Conservation (phyloP, 2,329 filamentous ascomycete genomes). For the Chaetomiaceae sp. region DNA sequence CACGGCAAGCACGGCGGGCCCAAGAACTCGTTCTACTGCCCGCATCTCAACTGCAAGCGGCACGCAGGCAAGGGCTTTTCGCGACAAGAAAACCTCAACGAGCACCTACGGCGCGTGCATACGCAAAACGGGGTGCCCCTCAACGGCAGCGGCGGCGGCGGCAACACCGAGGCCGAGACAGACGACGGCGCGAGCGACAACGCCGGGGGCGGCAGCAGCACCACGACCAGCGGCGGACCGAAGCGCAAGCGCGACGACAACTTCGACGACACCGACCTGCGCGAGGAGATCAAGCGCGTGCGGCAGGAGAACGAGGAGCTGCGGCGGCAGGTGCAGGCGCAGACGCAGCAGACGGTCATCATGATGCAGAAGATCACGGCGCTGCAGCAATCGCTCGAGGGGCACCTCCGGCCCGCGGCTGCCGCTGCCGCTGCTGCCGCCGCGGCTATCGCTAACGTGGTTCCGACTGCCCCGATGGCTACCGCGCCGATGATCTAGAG, state of each 20-base stretch:
- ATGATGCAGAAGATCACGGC: conserved; percentile 21
- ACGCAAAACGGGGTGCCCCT: conserved; percentile 41
- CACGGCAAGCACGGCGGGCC: conserved; percentile 86
- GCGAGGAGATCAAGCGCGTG: conserved; percentile 62
- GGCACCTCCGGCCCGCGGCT: not conserved
- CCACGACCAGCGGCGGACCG: conserved; percentile 32
- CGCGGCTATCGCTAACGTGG: not conserved
- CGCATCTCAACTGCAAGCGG: conserved; percentile 81
- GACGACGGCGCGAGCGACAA: conserved; percentile 47
- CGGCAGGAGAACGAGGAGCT: conserved; percentile 61
- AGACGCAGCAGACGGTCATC: conserved; percentile 39
- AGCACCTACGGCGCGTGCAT: conserved; percentile 89
- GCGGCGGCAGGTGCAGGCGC: conserved; percentile 45
- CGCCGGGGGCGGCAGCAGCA: conserved; percentile 22
- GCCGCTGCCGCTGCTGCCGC: not conserved
- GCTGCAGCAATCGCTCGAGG: conserved; percentile 20
- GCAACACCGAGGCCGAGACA: conserved; percentile 37
- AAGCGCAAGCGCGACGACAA: conserved; percentile 43
- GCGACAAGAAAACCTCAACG: conserved; percentile 87
- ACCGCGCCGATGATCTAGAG: conserved; percentile 20
- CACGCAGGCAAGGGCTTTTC: conserved; percentile 87
- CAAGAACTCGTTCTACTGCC: conserved; percentile 82
- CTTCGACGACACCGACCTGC: conserved; percentile 43
- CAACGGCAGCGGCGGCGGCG: too few species aligned
- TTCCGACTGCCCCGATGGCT: conserved; percentile 11